A percentile compares a stretch with the other conserved stretches of the same genome.
phyloP scores from a whole-genome alignment of 2,329 filamentous ascomycete genomes.

The Aspergillus luchuensis region DNA sequence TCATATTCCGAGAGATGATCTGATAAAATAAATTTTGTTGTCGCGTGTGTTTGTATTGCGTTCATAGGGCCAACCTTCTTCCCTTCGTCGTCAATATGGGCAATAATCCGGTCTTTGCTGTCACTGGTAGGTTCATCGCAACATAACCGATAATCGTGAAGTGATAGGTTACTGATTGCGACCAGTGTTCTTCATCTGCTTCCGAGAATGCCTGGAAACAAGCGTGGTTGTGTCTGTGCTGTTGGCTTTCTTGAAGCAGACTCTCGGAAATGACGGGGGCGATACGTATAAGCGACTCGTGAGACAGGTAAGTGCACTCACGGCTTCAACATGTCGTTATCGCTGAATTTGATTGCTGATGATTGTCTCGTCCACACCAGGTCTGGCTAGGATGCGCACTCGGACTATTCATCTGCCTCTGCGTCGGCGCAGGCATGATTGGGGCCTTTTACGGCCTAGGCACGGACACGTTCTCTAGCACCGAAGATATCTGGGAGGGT shows the following conservation, averaged over 20 bases:
- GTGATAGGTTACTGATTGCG: not conserved
- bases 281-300: not conserved
- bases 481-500: constrained; percentile 80
- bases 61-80: not conserved
- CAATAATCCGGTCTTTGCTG: constrained; percentile 2
- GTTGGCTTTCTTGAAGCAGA: constrained; percentile 75
- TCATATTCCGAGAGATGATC: not conserved
- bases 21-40: not conserved
- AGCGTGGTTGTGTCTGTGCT: constrained; percentile 86
- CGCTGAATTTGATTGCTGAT: not conserved
- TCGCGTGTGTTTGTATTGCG: not conserved
- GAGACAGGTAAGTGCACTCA: not conserved
- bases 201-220: constrained; percentile 81
- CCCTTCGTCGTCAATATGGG: not conserved
- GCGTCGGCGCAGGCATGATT: constrained; percentile 68
- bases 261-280: not conserved
- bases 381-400: constrained; percentile 4
- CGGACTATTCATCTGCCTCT: constrained; percentile 58
- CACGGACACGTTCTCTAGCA: constrained; percentile 64
- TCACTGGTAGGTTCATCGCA: not conserved
- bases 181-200: constrained; percentile 44
- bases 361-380: not conserved
- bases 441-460: constrained; percentile 73
- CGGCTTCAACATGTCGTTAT: not conserved
- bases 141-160: not conserved